These are phyloP conservation scores for Aureobasidium lini DNA, from an alignment of 2,329 filamentous ascomycete species.

Conservation along the genomic window DNA sequence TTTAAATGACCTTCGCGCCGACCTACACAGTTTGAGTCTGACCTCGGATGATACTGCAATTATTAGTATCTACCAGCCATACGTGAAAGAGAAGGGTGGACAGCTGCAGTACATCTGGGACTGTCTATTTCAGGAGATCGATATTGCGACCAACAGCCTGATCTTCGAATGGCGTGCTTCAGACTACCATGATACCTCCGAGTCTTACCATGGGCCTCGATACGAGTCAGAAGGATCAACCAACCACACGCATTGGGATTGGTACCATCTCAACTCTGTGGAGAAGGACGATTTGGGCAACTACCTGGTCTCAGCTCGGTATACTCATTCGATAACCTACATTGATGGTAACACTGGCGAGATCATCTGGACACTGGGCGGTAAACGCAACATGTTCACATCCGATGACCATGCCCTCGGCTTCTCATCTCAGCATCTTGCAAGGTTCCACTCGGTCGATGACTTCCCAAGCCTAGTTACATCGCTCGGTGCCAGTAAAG, in stretches of 20 bases:
- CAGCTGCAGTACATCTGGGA: slow-evolving; percentile 35
- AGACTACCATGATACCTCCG: slow-evolving; percentile 24
- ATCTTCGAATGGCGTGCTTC: slow-evolving; percentile 35
- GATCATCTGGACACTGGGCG: slow-evolving; percentile 46
- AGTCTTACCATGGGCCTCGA: slow-evolving; percentile 24
- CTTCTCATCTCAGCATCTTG: slow-evolving; percentile 46
- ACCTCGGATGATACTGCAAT: slow-evolving; percentile 36
- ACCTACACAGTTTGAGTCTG: slow-evolving; percentile 40
- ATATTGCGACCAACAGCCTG: slow-evolving; percentile 31
- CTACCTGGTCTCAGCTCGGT: slow-evolving; percentile 47
- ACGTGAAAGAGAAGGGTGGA: slow-evolving; percentile 25
- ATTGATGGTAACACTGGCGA: slow-evolving; percentile 42
- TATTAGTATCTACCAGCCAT: slow-evolving; percentile 35
- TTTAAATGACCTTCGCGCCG: slow-evolving; percentile 25
- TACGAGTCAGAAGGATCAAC: slow-evolving; percentile 34
- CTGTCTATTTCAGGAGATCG: slow-evolving; percentile 37
- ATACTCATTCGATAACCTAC: slow-evolving; percentile 40
- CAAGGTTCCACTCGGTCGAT: slow-evolving; percentile 37
- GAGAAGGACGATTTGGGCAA: slow-evolving; percentile 45
- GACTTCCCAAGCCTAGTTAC: slow-evolving; percentile 26
- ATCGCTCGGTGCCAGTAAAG: slow-evolving; percentile 9
- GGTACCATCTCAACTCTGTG: slow-evolving; percentile 50
- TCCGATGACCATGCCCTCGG: slow-evolving; percentile 20
- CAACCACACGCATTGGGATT: slow-evolving; percentile 36
- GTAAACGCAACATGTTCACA: slow-evolving; percentile 23